Conservation (phyloP, 257 asterid species). For the Buddleja alternifolia region DNA sequence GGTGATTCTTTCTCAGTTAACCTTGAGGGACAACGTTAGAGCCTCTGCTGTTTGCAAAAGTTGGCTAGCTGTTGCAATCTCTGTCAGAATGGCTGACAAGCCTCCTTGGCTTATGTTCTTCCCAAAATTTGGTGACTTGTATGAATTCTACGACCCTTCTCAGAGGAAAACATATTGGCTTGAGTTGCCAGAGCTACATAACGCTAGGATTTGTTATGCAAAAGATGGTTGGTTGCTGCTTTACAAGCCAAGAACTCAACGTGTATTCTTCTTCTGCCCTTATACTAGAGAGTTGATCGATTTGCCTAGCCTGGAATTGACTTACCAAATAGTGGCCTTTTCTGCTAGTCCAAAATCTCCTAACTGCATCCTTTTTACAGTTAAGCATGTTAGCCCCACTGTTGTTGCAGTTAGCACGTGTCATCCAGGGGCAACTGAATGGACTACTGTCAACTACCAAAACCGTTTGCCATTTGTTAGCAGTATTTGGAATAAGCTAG, state of each 20-base stretch:
- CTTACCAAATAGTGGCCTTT: constrained; percentile 74
- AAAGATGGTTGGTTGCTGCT: constrained; percentile 87
- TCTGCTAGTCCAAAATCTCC: constrained; percentile 79
- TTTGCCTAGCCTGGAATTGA: constrained; percentile 63
- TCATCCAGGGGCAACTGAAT: constrained; percentile 68
- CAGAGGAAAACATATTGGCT: constrained; percentile 58
- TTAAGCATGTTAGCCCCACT: constrained; percentile 67
- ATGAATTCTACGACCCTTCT: constrained; percentile 83
- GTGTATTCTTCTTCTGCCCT: constrained; percentile 74
- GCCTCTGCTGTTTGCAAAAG: constrained; percentile 83
- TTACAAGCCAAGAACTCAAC: constrained; percentile 55
- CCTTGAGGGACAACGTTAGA: constrained; percentile 69
- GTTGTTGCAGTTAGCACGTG: constrained; percentile 71
- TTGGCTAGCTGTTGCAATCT: constrained; percentile 63
- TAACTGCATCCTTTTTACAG: constrained; percentile 69
- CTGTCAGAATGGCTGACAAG: constrained; percentile 63
- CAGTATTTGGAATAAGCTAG: constrained; percentile 78
- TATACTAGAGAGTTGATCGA: constrained; percentile 57
- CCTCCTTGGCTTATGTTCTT: constrained; percentile 85
- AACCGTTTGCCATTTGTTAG: constrained; percentile 77
- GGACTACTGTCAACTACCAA: constrained; percentile 62
- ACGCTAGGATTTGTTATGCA: constrained; percentile 68
- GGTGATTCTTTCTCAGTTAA: constrained; percentile 55
- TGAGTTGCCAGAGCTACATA: constrained; percentile 74
- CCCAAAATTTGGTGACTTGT: constrained; percentile 68